Conservation (phyloP, 2,329 filamentous ascomycete genomes). For the Colletotrichum horii region DNA sequence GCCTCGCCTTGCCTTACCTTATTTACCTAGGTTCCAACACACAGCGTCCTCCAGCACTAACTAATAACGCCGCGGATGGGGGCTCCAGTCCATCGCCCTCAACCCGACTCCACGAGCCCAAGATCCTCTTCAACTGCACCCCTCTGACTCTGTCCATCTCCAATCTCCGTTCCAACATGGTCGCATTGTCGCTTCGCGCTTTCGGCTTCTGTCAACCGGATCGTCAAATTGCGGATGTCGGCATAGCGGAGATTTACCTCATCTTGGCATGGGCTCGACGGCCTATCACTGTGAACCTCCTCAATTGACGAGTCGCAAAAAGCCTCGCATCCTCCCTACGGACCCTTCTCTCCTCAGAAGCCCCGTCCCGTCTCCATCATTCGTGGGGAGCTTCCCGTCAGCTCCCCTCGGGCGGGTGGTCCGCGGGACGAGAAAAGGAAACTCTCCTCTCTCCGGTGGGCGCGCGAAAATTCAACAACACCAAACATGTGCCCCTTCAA, state of each 20-base stretch:
- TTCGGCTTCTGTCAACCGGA: background rate
- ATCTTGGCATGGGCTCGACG: background rate
- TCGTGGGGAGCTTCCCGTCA: background rate
- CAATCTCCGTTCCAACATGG: background rate
- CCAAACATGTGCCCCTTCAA: conserved; percentile 13
- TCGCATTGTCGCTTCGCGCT: background rate
- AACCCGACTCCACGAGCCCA: background rate
- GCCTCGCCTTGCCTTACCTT: background rate
- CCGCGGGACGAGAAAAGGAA: background rate
- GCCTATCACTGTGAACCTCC: background rate
- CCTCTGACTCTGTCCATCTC: background rate
- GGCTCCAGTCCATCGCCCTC: background rate
- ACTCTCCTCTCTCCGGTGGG: background rate
- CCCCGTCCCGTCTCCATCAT: background rate
- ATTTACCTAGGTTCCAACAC: background rate
- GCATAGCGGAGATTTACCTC: background rate
- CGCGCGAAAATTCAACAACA: background rate
- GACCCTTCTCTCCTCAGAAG: background rate
- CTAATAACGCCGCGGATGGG: background rate
- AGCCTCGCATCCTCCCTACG: background rate
- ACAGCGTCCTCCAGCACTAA: background rate
- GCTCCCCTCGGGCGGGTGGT: background rate
- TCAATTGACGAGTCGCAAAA: background rate
- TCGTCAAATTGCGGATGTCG: background rate
- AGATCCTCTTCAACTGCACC: background rate